Conservation (phyloP, 2,329 filamentous ascomycete genomes). For the Pezizomycotina sp. region DNA sequence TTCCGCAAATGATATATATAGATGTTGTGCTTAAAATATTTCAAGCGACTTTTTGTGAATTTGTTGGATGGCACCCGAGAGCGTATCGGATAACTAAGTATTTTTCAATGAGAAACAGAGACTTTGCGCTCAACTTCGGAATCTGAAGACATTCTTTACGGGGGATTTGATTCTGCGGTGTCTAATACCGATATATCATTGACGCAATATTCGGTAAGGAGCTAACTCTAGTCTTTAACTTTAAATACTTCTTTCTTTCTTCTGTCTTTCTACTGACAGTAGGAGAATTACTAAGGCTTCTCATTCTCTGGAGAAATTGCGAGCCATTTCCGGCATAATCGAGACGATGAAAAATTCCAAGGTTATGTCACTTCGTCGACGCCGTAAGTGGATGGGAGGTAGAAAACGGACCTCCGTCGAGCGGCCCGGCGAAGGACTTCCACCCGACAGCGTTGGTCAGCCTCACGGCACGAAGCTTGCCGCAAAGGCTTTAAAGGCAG, state of each 20-base stretch:
- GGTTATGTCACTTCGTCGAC: conserved; percentile 69
- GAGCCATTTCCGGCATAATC: conserved; percentile 81
- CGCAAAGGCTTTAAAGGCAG: conserved; percentile 65
- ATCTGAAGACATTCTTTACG: conserved; percentile 67
- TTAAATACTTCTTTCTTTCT: too few relatives aligned
- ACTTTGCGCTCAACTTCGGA: conserved; percentile 65
- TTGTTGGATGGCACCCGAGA: too few relatives aligned
- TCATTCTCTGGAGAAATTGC: conserved; percentile 82
- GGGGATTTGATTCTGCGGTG: conserved; percentile 58
- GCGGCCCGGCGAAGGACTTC: conserved; percentile 63
- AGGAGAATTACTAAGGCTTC: conserved; percentile 44
- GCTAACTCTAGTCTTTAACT: too few relatives aligned
- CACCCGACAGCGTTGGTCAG: conserved; percentile 68
- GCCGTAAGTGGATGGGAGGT: conserved; percentile 93
- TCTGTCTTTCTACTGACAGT: conserved; percentile 15
- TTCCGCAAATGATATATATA: neutral
- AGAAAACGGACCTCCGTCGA: conserved; percentile 59
- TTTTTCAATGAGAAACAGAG: too few relatives aligned
- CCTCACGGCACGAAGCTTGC: conserved; percentile 88
- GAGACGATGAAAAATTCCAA: conserved; percentile 53
- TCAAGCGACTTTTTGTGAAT: too few relatives aligned
- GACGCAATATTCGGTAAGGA: conserved; percentile 84
- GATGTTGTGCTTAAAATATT: conserved; percentile 11
- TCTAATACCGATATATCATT: conserved; percentile 57
- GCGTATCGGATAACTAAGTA: too few relatives aligned